phyloP scores from a whole-genome alignment of 1,284 basidiomycete genomes.

The Papiliotrema fonsecae region DNA sequence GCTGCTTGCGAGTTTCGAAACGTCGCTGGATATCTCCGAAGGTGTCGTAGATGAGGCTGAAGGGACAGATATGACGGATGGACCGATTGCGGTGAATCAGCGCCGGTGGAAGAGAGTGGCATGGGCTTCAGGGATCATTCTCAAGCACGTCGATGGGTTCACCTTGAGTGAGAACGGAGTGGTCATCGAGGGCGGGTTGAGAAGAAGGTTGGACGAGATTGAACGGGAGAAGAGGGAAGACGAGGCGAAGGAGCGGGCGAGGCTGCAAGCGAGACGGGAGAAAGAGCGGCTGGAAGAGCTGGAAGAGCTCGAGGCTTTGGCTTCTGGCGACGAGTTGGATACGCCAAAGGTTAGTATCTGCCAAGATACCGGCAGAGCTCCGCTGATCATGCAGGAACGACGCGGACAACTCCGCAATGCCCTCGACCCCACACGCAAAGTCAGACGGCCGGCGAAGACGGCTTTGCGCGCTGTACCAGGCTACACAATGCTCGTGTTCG shows the following conservation, averaged over 20 bases:
- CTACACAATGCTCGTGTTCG: slow-evolving; percentile 84
- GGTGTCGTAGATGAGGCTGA: slow-evolving; percentile 66
- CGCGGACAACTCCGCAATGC: slow-evolving; percentile 48
- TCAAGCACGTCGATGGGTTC: slow-evolving; percentile 70
- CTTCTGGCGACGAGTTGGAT: slow-evolving; percentile 59
- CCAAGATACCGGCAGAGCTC: background rate
- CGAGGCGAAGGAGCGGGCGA: slow-evolving; percentile 23
- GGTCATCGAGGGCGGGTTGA: slow-evolving; percentile 61
- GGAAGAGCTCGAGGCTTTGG: slow-evolving; percentile 50
- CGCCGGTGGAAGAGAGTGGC: slow-evolving; percentile 68
- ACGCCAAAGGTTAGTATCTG: slow-evolving; percentile 61
- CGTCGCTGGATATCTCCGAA: slow-evolving; percentile 55
- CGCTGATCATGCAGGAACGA: slow-evolving; percentile 42
- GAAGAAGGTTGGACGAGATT: slow-evolving; percentile 66
- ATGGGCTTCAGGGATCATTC: slow-evolving; percentile 66
- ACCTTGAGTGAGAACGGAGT: slow-evolving; percentile 53
- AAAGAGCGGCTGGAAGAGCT: slow-evolving; percentile 53
- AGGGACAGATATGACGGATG: slow-evolving; percentile 52
- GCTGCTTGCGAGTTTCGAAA: slow-evolving; percentile 59
- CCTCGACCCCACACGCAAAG: slow-evolving; percentile 15
- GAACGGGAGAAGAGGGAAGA: slow-evolving; percentile 53
- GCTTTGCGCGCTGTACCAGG: slow-evolving; percentile 67
- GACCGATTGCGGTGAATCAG: slow-evolving; percentile 43
- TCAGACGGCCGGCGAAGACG: slow-evolving; percentile 18
- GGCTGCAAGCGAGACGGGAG: slow-evolving; percentile 50